Percentiles rank a stretch among this genome's conserved stretches.
These are phyloP conservation scores for Gonapodya prolifera DNA, from an alignment of 192 early-diverging fungal species.

Conservation along the genomic window DNA sequence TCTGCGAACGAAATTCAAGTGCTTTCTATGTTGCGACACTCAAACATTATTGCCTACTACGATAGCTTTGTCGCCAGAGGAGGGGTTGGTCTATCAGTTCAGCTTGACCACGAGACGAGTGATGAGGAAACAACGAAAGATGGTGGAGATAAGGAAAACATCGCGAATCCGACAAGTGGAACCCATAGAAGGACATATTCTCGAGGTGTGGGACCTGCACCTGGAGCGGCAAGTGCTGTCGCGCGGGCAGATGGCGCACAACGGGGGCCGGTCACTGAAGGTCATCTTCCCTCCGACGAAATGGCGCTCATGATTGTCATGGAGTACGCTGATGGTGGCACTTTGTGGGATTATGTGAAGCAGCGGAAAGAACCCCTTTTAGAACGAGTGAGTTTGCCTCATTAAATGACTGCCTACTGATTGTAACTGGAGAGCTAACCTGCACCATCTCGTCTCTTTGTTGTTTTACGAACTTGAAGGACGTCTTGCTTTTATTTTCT, in stretches of 20 bases:
- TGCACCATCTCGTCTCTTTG: neutral
- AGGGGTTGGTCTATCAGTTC: neutral
- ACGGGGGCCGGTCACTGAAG: neutral
- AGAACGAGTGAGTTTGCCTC: neutral
- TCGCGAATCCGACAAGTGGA: neutral
- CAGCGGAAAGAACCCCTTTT: slow-evolving; percentile 8
- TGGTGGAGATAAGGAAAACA: neutral
- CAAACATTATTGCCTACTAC: slow-evolving; percentile 16
- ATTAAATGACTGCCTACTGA: too few relatives aligned
- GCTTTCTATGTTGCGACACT: slow-evolving; percentile 12
- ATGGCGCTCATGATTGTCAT: slow-evolving; percentile 11
- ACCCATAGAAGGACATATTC: neutral
- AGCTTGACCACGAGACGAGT: neutral
- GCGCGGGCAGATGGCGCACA: neutral
- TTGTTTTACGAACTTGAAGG: slow-evolving; percentile 5
- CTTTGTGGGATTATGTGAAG: slow-evolving; percentile 16
- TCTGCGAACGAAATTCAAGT: slow-evolving; percentile 13
- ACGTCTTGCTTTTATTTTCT: slow-evolving; percentile 11
- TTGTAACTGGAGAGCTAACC: neutral
- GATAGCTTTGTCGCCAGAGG: slow-evolving; percentile 11
- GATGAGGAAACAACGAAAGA: neutral
- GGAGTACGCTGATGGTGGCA: slow-evolving; percentile 16
- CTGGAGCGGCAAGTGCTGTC: too few relatives aligned
- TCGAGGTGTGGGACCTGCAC: neutral
- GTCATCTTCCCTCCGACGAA: slow-evolving; percentile 9